These are phyloP conservation scores for Vigna mungo DNA, from an alignment of 306 rosid genomes.

Conservation along the genomic window DNA sequence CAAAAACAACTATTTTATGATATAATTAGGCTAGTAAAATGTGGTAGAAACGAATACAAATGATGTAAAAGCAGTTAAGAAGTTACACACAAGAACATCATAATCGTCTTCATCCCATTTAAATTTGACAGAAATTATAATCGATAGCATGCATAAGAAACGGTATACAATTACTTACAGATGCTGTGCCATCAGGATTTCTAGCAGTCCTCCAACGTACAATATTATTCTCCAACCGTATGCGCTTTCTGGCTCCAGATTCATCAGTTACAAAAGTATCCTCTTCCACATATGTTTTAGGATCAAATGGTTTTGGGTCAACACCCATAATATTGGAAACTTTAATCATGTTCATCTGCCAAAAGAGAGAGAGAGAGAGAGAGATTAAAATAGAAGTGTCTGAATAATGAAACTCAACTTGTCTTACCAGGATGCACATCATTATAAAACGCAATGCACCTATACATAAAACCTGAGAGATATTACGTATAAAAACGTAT, in stretches of 20 bases:
- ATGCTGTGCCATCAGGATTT: slow-evolving; percentile 72
- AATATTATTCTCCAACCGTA: slow-evolving; percentile 95
- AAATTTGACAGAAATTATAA: slow-evolving; percentile 16
- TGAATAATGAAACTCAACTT: slow-evolving; percentile 35
- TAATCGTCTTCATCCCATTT: slow-evolving; percentile 24
- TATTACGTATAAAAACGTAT: slow-evolving; percentile 20
- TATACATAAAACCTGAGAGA: slow-evolving; percentile 27
- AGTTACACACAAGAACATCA: slow-evolving; percentile 5
- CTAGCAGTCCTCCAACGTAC: slow-evolving; percentile 86
- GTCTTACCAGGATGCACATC: slow-evolving; percentile 29
- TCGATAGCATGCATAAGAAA: slow-evolving; percentile 28
- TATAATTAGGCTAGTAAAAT: slow-evolving; percentile 10
- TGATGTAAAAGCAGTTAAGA: slow-evolving; percentile 14
- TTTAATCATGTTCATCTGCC: slow-evolving; percentile 98
- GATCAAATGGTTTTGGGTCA: slow-evolving; percentile 89
- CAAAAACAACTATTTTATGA: not conserved
- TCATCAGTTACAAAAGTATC: slow-evolving; percentile 98
- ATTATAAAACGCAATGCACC: slow-evolving; percentile 14
- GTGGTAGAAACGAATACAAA: not conserved
- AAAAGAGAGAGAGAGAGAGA: not conserved
- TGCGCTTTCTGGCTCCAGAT: slow-evolving; percentile 91
- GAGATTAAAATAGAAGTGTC: slow-evolving; percentile 1
- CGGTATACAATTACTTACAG: slow-evolving; percentile 62
- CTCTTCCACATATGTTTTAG: slow-evolving; percentile 92
- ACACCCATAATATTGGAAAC: slow-evolving; percentile 99